Conservation (phyloP, 2,329 filamentous ascomycete genomes). For the Didymellaceae sp. region DNA sequence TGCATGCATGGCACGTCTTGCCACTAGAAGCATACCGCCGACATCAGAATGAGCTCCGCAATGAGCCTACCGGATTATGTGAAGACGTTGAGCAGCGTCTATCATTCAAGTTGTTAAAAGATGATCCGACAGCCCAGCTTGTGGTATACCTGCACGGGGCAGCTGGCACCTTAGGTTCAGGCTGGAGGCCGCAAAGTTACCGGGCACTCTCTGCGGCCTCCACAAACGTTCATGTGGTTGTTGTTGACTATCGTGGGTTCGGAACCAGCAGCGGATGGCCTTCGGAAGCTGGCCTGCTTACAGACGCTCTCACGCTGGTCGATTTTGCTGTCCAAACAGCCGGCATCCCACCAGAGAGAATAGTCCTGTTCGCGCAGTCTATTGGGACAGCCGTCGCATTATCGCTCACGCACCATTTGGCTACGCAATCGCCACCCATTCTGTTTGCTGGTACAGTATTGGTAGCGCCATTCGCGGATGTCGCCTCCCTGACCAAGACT, state of each 20-base stretch:
- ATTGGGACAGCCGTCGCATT: constrained; percentile 63
- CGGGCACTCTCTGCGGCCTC: constrained; percentile 60
- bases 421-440: constrained; percentile 50
- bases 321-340: constrained; percentile 62
- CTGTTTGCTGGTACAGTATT: constrained; percentile 63
- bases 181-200: constrained; percentile 63
- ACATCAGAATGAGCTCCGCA: constrained; percentile 50
- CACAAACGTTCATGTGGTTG: constrained; percentile 62
- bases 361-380: constrained; percentile 66
- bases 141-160: constrained; percentile 69
- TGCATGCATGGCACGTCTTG: constrained; percentile 60
- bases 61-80: constrained; percentile 56
- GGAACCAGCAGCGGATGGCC: constrained; percentile 61
- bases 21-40: constrained; percentile 55
- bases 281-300: constrained; percentile 61
- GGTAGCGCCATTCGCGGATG: constrained; percentile 64
- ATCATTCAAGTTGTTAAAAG: constrained; percentile 66
- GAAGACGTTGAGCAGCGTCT: constrained; percentile 63
- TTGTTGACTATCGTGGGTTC: constrained; percentile 69
- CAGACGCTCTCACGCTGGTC: constrained; percentile 60
- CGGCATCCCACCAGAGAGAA: constrained; percentile 60
- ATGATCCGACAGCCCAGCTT: constrained; percentile 68
- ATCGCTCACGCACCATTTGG: constrained; percentile 55
- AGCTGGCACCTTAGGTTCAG: constrained; percentile 63
- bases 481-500: constrained; percentile 60